Conservation (phyloP, 139 green algal genomes). For the Tetratostichococcus sp. region DNA sequence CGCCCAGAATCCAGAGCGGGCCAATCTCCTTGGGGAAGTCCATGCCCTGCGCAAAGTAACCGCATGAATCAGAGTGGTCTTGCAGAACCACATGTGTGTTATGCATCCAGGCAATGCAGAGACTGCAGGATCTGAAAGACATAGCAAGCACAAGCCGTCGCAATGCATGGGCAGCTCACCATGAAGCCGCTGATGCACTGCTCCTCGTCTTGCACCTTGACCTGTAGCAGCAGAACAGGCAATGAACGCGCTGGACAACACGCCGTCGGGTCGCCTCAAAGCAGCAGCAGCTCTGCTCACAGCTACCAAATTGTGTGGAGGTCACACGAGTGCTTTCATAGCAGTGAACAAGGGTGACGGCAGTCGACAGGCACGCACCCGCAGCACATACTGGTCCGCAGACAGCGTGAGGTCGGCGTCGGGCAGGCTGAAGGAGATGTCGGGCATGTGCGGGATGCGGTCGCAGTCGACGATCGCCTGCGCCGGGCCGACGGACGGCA, state of each 20-base stretch:
- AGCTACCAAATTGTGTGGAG: no score
- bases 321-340: no score
- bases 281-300: neutral
- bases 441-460: slow-evolving; percentile 68
- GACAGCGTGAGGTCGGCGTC: slow-evolving; percentile 74
- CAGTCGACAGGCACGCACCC: slow-evolving; percentile 58
- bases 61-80: no score
- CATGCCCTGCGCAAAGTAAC: slow-evolving; percentile 47
- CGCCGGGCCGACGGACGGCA: slow-evolving; percentile 49
- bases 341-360: no score
- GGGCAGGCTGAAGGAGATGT: slow-evolving; percentile 75
- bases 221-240: slow-evolving; percentile 22
- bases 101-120: no score
- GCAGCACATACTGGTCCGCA: slow-evolving; percentile 85
- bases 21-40: slow-evolving; percentile 77
- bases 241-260: no score
- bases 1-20: slow-evolving; percentile 95
- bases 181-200: slow-evolving; percentile 95
- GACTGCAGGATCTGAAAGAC: no score
- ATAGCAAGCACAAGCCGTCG: no score
- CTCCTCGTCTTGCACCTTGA: slow-evolving; percentile 35
- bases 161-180: slow-evolving; percentile 13
- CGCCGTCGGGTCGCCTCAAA: no score
- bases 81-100: no score
- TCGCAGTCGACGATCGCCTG: slow-evolving; percentile 83